Base-by-base conservation (phyloP, 2,329 filamentous ascomycete genomes). In the Epichloe coenophiala region DNA sequence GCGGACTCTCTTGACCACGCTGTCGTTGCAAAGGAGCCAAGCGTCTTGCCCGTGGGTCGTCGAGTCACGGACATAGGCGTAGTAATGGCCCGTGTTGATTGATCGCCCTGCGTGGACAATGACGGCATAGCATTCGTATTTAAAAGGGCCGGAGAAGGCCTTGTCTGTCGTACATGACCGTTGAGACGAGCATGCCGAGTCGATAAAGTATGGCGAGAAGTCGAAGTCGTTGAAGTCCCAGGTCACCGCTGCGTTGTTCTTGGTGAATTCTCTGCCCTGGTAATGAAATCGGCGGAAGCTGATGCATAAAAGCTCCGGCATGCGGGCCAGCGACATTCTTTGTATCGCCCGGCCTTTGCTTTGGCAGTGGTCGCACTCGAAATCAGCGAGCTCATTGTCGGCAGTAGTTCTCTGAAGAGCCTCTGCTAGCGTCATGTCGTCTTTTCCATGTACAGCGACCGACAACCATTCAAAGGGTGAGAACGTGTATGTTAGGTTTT, bases 101-200 rank as follows among this genome's bases (percentile, higher is more conserved):
- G 75, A 80, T 1, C 70, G 69, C 21, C 90, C 90, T 4, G 78
- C 67, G 64, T 96, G 90, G 54, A 86, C 75, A 49, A 94, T 79
- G 6, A 96, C 84, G 2, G 83, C 91, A 63, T 95, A 96, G 48
- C 86, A 83, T 61, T 95, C 84, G 65, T 96, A 98, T 5, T 73
- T 70, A 61, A 86, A 88, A 0, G 86, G 83, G 1, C 66, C 68
- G 2, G 60, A 58, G 51, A 76, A 73, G 13, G 69, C 68, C 9
- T 59, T 65, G 51, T 72, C 70, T 39, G 39, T 13, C 15, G 47
- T n/a, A 17, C 5, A 38, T 17, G 47, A 27, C 48, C 62, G 69
- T 50, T 59, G 69, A 2, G 21, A 17, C 19, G 49, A 12, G 6
- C 13, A 42, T 13, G 50, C 49, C 59, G 64, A 53, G 12, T 61